Evolutionary conservation across 1,139 yeast species (phyloP).

Genomic region (Martiniozyma asiatica): DNA sequence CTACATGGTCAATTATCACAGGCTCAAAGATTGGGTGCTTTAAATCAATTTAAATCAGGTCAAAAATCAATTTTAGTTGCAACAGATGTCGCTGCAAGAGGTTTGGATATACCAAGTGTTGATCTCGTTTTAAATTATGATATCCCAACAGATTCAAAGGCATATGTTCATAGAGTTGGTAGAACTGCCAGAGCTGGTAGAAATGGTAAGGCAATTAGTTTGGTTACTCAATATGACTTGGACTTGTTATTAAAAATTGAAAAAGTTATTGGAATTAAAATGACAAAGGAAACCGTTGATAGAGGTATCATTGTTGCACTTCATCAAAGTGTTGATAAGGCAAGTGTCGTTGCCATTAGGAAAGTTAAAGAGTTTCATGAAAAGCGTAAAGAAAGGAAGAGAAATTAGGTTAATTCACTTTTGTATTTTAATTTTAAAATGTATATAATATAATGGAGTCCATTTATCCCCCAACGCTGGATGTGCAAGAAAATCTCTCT

Average conservation of each 20-base stretch:
- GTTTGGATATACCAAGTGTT: slow-evolving; percentile 90
- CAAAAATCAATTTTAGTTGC: slow-evolving; percentile 76
- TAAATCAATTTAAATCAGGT: slow-evolving; percentile 86
- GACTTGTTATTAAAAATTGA: slow-evolving; percentile 84
- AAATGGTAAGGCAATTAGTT: slow-evolving; percentile 81
- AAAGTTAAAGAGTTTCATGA: slow-evolving; percentile 70
- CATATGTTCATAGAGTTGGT: no score
- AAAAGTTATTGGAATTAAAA: slow-evolving; percentile 66
- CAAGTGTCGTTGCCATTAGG: slow-evolving; percentile 80
- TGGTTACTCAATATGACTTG: slow-evolving; percentile 90
- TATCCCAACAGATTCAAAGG: slow-evolving; percentile 96
- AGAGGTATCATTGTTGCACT: slow-evolving; percentile 67
- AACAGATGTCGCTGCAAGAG: slow-evolving; percentile 97
- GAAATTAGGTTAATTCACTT: no score
- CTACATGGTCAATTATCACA: slow-evolving; percentile 91
- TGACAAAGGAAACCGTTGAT: slow-evolving; percentile 76
- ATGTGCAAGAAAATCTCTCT: no score
- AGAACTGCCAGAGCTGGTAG: slow-evolving; percentile 98
- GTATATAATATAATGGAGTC: no score
- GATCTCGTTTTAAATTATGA: slow-evolving; percentile 89
- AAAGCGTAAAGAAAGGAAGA: slow-evolving; percentile 17
- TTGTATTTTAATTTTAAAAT: no score
- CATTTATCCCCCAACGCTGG: no score
- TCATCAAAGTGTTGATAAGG: slow-evolving; percentile 83
- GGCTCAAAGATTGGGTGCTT: slow-evolving; percentile 82